Base-by-base conservation (phyloP, 2,329 filamentous ascomycete genomes). In the Penicillium sp. region DNA sequence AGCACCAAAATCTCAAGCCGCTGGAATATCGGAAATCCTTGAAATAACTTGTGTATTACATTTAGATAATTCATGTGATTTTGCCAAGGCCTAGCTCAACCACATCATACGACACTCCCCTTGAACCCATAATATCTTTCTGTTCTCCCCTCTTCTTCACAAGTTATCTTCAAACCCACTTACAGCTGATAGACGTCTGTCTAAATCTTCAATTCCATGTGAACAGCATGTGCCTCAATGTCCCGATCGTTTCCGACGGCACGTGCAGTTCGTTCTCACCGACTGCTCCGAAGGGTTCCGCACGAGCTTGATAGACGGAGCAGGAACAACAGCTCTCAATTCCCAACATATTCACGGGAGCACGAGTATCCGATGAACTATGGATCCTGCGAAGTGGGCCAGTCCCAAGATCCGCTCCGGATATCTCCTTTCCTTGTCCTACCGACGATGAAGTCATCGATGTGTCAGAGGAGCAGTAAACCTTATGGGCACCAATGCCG, bases 401-500 rank as follows among this genome's bases (percentile, higher is more conserved):
- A 37, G 31, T 21, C 21, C 8, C 41, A 26, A 48, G 22, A 44
- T 53, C 44, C 53, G 51, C 49, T 52, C 55, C 55, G 57, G 38
- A 12, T 39, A 46, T 49, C 57, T 49, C 52, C 52, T 47, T 50
- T 42, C 26, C 35, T 37, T 43, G 28, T 22, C 21, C 32, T 42
- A 10, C 49, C 42, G 47, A 55, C 7, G 21, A 54, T 61, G 58
- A 61, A 52, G 54, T 61, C 58, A 60, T 60, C 46, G 22, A 51
- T 55, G 38, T 55, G 57, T 61, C 57, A 59, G 51, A 51, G 32
- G 35, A 47, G 48, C 39, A n/a, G 34, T 28, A 45, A 38, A 24
- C 34, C 19, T 22, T 10, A 21, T 6, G 29, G 39, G 26, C 15
- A 6, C 7, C 3, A 43, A 29, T 31, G 26, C 13, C n/a, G 51